Base-by-base conservation (phyloP, 2,329 filamentous ascomycete genomes). In the Paramyrothecium sp. region DNA sequence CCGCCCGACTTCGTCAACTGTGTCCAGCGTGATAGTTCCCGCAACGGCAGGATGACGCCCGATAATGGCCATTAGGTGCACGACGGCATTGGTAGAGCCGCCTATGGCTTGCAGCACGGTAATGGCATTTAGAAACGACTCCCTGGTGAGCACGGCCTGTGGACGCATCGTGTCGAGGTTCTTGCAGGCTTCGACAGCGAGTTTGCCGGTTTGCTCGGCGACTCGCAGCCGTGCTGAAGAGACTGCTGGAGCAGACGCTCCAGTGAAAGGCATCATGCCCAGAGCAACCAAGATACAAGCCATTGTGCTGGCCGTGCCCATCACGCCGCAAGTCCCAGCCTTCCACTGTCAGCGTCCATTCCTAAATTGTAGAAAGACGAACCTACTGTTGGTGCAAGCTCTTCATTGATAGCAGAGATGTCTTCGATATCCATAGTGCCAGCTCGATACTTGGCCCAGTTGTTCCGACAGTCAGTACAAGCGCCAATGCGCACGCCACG, bases 221-320 rank as follows among this genome's bases (percentile, higher is more conserved):
- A 96, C 89, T 2, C 92, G 87, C 71, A 93, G 86, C 57, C 94
- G 91, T 0, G 89, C 81, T 0, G 91, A 89, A 1, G 89, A 91
- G 3, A 89, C 86, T 1, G 92, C 92, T 0, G 91, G 90, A 0
- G 89, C 91, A 0, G 89, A 90, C 1, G 90, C 91, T 0, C 89
- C 91, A 7, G 86, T 86, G 8, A 92, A 88, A 1, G 93, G 81
- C 58, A 90, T 89, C 63, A 96, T 79, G n/a, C 92, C 92, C 65
- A 96, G 87, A 0, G 86, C 91, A 60, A 92, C 91, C 21, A 93
- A 89, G 17, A 91, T 84, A 7, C 90, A 93, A 1, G 91, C 90
- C 90, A 96, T 94, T 2, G 91, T 96, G 67, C 92, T 94, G 7
- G 92, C 92, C 0, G 92, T 96, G 61, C 91, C 95, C 92, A 96